Evolutionary conservation across 2,329 filamentous ascomycete species (phyloP).

Genomic region (Diaporthe destruens): DNA sequence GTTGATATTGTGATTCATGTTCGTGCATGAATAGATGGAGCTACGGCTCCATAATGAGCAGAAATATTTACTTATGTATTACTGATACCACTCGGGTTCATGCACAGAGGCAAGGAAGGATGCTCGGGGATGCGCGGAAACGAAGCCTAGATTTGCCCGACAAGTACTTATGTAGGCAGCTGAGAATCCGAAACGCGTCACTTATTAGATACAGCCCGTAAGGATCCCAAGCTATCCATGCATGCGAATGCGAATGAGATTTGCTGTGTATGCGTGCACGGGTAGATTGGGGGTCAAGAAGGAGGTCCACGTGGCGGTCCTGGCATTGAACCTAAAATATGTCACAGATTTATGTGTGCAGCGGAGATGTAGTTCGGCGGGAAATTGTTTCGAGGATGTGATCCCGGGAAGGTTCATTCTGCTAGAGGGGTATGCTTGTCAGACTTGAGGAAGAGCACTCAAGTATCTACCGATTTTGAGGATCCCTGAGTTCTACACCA

Average conservation of each 20-base stretch:
- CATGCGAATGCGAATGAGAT: neutral
- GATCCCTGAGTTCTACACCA: neutral
- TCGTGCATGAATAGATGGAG: neutral
- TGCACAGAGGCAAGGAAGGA: too few species aligned
- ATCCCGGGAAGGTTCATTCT: constrained; percentile 27
- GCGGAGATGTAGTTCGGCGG: neutral
- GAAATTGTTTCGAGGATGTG: constrained; percentile 14
- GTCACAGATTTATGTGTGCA: neutral
- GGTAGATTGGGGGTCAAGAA: neutral
- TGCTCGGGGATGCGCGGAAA: too few species aligned
- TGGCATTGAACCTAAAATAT: constrained; percentile 7
- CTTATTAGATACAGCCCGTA: constrained; percentile 6
- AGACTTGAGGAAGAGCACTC: too few species aligned
- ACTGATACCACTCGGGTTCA: neutral
- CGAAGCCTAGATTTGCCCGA: neutral
- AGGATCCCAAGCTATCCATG: neutral
- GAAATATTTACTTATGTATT: neutral
- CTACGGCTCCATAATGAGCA: neutral
- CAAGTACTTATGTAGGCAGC: neutral
- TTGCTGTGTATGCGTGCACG: neutral
- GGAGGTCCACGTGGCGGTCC: neutral
- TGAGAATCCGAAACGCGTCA: constrained; percentile 4
- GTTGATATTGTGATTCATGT: neutral
- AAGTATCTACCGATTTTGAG: neutral
- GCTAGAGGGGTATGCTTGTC: constrained; percentile 4